Evolutionary conservation across 495 filamentous ascomycete genomes (phyloP).

Genomic region (Aspergillus steynii): DNA sequence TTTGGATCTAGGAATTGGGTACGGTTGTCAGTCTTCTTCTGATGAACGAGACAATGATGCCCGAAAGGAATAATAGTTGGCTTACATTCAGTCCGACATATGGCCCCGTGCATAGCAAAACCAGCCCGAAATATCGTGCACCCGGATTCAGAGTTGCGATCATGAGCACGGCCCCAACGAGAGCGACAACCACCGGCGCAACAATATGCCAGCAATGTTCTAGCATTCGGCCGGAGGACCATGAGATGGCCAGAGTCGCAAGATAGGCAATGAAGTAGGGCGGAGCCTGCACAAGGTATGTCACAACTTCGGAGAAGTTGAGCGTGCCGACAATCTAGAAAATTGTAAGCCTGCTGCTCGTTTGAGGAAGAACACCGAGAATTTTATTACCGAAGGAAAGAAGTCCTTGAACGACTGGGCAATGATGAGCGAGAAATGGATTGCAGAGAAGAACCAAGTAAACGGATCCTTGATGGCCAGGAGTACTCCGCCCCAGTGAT

Average conservation of each 20-base stretch:
- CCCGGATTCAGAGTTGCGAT: slow-evolving; percentile 12
- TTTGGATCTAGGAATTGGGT: slow-evolving; percentile 13
- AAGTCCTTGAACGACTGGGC: slow-evolving; percentile 19
- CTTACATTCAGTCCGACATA: slow-evolving; percentile 16
- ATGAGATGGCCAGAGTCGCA: slow-evolving; percentile 12
- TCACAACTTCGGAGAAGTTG: slow-evolving; percentile 10
- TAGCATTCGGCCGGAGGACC: slow-evolving; percentile 7
- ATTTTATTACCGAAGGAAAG: slow-evolving; percentile 13
- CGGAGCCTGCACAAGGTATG: slow-evolving; percentile 14
- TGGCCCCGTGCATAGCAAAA: slow-evolving; percentile 14
- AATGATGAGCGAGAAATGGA: slow-evolving; percentile 16
- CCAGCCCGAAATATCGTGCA: slow-evolving; percentile 14
- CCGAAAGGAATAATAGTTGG: neutral
- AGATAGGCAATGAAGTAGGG: slow-evolving; percentile 16
- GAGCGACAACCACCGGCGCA: slow-evolving; percentile 8
- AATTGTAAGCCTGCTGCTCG: too few relatives aligned
- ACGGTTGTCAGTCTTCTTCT: neutral
- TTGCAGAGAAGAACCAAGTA: slow-evolving; percentile 14
- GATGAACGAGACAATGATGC: neutral
- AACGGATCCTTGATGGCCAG: slow-evolving; percentile 15
- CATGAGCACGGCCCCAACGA: slow-evolving; percentile 13
- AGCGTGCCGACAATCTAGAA: slow-evolving; percentile 13
- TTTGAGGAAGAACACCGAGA: too few relatives aligned
- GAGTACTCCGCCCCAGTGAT: slow-evolving; percentile 11
- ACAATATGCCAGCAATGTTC: slow-evolving; percentile 18